A percentile compares a stretch with the other conserved stretches of the same genome.
phyloP scores from a whole-genome alignment of 2,329 filamentous ascomycete species.

The Ophiostoma ips region DNA sequence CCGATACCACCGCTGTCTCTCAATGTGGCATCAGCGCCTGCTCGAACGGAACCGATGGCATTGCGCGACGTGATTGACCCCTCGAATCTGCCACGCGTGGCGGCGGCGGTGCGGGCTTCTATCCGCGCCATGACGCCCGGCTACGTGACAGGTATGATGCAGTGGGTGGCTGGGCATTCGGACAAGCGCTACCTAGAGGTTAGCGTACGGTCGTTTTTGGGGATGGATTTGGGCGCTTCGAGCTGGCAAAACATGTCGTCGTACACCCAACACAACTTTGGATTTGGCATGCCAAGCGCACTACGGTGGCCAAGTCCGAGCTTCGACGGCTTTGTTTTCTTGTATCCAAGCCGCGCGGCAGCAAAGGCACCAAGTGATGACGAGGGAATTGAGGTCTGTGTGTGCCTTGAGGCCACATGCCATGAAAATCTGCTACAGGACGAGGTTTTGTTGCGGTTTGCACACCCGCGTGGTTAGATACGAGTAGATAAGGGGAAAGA shows the following conservation, averaged over 20 bases:
- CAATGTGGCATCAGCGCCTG: conserved; percentile 14
- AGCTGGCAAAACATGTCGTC: conserved; percentile 14
- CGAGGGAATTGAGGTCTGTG: conserved; percentile 6
- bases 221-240: conserved; percentile 16
- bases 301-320: conserved; percentile 6
- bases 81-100: conserved; percentile 12
- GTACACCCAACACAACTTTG: conserved; percentile 18
- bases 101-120: conserved; percentile 14
- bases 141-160: conserved; percentile 14
- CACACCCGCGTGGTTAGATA: not conserved
- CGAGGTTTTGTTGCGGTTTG: not conserved
- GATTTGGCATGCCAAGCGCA: conserved; percentile 16
- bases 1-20: conserved; percentile 16
- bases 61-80: not conserved
- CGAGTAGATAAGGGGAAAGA: too few species aligned
- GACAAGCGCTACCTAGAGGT: conserved; percentile 17
- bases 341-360: conserved; percentile 5
- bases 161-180: conserved; percentile 15
- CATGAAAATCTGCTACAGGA: not conserved
- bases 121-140: conserved; percentile 14
- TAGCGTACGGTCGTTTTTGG: conserved; percentile 15
- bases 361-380: not conserved
- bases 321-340: conserved; percentile 8
- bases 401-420: conserved; percentile 1
- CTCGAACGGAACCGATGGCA: not conserved